Evolutionary conservation across 257 asterid genomes (phyloP).

Genomic region (Phtheirospermum japonicum): DNA sequence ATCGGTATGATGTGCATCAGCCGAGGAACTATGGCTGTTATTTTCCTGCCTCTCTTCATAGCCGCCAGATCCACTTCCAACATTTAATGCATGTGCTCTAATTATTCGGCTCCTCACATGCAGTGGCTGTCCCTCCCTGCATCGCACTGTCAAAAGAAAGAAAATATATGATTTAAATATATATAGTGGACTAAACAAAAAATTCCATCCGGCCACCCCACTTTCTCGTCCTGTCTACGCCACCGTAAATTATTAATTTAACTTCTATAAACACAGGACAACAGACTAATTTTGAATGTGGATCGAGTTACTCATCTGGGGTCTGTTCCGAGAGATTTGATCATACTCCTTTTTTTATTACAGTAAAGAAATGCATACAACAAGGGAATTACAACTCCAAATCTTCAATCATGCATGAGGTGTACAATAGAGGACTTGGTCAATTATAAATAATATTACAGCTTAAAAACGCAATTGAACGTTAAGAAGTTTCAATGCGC

Average conservation of each 20-base stretch:
- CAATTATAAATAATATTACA: neutral
- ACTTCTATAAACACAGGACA: neutral
- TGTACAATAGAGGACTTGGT: neutral
- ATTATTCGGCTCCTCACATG: conserved; percentile 17
- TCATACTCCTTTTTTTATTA: neutral
- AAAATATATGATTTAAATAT: neutral
- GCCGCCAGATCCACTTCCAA: conserved; percentile 35
- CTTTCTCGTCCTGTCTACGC: too few relatives aligned
- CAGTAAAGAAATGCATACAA: neutral
- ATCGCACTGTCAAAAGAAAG: conserved; percentile 22
- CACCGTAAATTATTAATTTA: too few relatives aligned
- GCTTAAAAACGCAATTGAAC: neutral
- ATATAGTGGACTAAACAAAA: too few relatives aligned
- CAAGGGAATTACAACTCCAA: neutral
- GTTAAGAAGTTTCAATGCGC: neutral
- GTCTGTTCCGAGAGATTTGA: neutral
- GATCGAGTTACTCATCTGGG: conserved; percentile 10
- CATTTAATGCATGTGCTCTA: conserved; percentile 32
- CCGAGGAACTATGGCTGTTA: conserved; percentile 25
- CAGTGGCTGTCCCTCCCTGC: conserved; percentile 5
- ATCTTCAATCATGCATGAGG: conserved; percentile 11
- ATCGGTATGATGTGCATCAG: conserved; percentile 24
- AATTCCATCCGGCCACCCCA: too few relatives aligned
- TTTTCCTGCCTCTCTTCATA: conserved; percentile 32
- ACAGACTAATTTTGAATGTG: too few relatives aligned